These are phyloP conservation scores for Stachybotrys chartarum DNA, from an alignment of 2,329 filamentous ascomycete species.

Conservation along the genomic window DNA sequence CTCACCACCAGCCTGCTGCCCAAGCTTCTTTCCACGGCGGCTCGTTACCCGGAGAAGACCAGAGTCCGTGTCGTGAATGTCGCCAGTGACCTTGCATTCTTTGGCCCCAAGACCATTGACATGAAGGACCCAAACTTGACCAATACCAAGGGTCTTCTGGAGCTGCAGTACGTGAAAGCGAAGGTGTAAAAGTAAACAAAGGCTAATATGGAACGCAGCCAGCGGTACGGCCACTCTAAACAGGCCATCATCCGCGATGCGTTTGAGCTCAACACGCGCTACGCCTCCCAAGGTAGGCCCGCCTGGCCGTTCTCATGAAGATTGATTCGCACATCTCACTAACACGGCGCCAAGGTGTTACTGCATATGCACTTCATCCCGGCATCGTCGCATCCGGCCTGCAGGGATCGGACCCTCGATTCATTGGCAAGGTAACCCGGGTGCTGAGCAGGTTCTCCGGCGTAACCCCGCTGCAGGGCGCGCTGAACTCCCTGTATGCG, in stretches of 20 bases:
- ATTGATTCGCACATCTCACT: background rate
- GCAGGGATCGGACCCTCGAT: constrained; percentile 7
- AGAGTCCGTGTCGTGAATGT: constrained; percentile 16
- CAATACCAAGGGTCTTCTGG: background rate
- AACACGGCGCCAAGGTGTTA: constrained; percentile 6
- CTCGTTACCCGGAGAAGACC: constrained; percentile 4
- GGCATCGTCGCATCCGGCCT: constrained; percentile 12
- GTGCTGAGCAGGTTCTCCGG: constrained; percentile 8
- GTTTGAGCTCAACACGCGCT: constrained; percentile 9
- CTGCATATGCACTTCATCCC: constrained; percentile 15
- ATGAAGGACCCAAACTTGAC: constrained; percentile 1
- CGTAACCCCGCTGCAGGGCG: constrained; percentile 1
- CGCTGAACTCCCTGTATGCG: background rate
- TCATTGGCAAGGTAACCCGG: constrained; percentile 9
- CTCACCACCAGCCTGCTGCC: constrained; percentile 11
- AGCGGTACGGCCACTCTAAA: constrained; percentile 5
- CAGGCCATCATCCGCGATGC: constrained; percentile 4
- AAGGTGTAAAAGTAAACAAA: background rate
- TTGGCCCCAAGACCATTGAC: constrained; percentile 11
- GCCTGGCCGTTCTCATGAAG: background rate
- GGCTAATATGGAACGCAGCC: background rate
- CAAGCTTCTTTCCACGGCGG: constrained; percentile 7
- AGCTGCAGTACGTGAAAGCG: background rate
- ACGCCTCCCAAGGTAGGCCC: constrained; percentile 3
- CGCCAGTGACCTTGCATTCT: constrained; percentile 11